Conservation (phyloP, 257 asterid species). For the Phtheirospermum japonicum region DNA sequence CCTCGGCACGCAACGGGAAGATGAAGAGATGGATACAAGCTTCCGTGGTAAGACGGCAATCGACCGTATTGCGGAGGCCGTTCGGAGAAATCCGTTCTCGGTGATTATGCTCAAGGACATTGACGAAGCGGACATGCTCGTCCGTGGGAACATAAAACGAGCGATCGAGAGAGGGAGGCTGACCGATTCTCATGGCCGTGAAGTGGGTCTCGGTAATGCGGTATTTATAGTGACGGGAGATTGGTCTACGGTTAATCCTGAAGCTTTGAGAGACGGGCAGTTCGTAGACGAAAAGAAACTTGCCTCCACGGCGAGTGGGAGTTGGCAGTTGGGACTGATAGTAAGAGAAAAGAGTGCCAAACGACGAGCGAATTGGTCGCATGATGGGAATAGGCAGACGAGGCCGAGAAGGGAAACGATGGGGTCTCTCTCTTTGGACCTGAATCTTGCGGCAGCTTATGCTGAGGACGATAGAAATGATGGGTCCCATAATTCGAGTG, state of each 20-base stretch:
- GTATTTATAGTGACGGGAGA: slow-evolving; percentile 75
- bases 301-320: slow-evolving; percentile 40
- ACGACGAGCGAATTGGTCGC: slow-evolving; percentile 54
- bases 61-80: slow-evolving; percentile 85
- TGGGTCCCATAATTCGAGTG: slow-evolving; percentile 74
- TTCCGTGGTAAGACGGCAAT: slow-evolving; percentile 79
- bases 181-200: slow-evolving; percentile 84
- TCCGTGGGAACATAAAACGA: slow-evolving; percentile 62
- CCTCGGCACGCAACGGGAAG: slow-evolving; percentile 57
- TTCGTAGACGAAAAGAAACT: slow-evolving; percentile 49
- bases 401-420: slow-evolving; percentile 51
- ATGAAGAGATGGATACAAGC: slow-evolving; percentile 43
- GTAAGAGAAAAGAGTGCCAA: slow-evolving; percentile 59
- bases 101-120: slow-evolving; percentile 82
- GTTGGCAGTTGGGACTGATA: slow-evolving; percentile 63
- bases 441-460: slow-evolving; percentile 40
- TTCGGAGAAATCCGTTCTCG: slow-evolving; percentile 64
- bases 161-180: slow-evolving; percentile 87
- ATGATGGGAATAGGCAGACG: slow-evolving; percentile 35
- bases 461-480: slow-evolving; percentile 53
- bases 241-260: slow-evolving; percentile 55
- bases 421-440: slow-evolving; percentile 60
- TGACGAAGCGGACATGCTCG: slow-evolving; percentile 78
- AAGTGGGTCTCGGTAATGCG: slow-evolving; percentile 81
- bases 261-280: slow-evolving; percentile 35